phyloP scores from a whole-genome alignment of 306 rosid species.

The Castanea sativa region DNA sequence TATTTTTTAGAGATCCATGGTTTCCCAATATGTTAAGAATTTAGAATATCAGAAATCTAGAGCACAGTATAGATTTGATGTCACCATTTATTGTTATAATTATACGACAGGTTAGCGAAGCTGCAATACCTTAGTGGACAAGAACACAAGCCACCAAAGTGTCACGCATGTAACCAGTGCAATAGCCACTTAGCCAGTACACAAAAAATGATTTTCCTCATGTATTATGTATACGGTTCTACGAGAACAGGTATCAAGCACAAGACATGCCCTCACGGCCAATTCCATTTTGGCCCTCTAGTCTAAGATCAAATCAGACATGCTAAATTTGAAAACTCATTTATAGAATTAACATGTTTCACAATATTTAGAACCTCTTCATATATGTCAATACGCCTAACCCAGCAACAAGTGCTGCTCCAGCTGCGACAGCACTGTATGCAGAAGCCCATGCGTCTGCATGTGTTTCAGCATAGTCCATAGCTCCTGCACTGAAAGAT shows the following conservation, averaged over 20 bases:
- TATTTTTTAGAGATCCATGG: no score
- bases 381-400: slow-evolving; percentile 58
- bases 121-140: slow-evolving; percentile 26
- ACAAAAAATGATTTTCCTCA: slow-evolving; percentile 1
- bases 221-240: background rate
- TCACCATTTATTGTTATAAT: background rate
- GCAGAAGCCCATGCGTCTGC: slow-evolving; percentile 68
- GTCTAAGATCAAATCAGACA: slow-evolving; percentile 8
- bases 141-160: slow-evolving; percentile 18
- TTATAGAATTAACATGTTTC: background rate
- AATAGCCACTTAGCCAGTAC: background rate
- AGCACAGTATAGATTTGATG: background rate
- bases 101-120: slow-evolving; percentile 23
- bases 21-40: no score
- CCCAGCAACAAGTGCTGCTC: slow-evolving; percentile 71
- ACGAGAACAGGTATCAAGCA: slow-evolving; percentile 29
- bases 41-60: background rate
- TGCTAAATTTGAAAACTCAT: background rate
- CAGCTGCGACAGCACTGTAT: slow-evolving; percentile 61
- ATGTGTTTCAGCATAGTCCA: slow-evolving; percentile 39
- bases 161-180: background rate
- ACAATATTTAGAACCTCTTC: slow-evolving; percentile 29
- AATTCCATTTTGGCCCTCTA: slow-evolving; percentile 11
- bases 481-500: slow-evolving; percentile 23
- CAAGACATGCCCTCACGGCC: slow-evolving; percentile 27